Evolutionary conservation across 768 basidiomycete species (phyloP).

Genomic region (Leccinum incarnatum): DNA sequence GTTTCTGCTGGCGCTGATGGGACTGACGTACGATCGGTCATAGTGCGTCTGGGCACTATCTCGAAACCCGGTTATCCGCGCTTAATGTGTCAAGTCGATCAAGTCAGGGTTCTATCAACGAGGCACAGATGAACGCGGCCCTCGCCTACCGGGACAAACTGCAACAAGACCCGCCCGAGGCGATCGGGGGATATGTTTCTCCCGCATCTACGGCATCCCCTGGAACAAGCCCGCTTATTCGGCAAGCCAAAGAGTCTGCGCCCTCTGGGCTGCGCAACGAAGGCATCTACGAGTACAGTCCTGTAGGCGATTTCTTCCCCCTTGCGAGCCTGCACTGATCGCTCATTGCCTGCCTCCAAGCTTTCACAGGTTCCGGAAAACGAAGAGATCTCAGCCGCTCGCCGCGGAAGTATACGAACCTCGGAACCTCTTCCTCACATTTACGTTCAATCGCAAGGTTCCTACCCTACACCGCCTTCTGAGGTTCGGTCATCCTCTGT

Average conservation of each 20-base stretch:
- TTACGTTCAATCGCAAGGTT: slow-evolving; percentile 18
- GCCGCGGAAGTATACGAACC: slow-evolving; percentile 27
- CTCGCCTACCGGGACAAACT: slow-evolving; percentile 28
- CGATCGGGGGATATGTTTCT: slow-evolving; percentile 37
- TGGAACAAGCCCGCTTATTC: slow-evolving; percentile 33
- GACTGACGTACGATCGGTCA: slow-evolving; percentile 21
- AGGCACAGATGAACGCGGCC: slow-evolving; percentile 24
- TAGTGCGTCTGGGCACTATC: slow-evolving; percentile 30
- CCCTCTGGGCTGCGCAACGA: slow-evolving; percentile 26
- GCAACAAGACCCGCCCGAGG: slow-evolving; percentile 23
- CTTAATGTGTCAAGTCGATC: slow-evolving; percentile 32
- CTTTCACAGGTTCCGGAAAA: slow-evolving; percentile 24
- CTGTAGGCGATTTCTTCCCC: slow-evolving; percentile 17
- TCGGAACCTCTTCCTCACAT: slow-evolving; percentile 23
- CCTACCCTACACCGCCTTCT: slow-evolving; percentile 20
- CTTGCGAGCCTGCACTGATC: neutral
- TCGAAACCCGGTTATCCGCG: slow-evolving; percentile 31
- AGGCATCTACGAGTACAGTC: slow-evolving; percentile 24
- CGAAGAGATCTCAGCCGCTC: slow-evolving; percentile 19
- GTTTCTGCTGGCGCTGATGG: slow-evolving; percentile 18
- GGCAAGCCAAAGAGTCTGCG: slow-evolving; percentile 21
- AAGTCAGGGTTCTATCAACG: slow-evolving; percentile 32
- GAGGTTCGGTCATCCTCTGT: slow-evolving; percentile 13
- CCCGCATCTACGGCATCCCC: slow-evolving; percentile 46
- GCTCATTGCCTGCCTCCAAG: slow-evolving; percentile 6